Conservation (phyloP, 768 basidiomycete genomes). For the Termitomyces sp. region DNA sequence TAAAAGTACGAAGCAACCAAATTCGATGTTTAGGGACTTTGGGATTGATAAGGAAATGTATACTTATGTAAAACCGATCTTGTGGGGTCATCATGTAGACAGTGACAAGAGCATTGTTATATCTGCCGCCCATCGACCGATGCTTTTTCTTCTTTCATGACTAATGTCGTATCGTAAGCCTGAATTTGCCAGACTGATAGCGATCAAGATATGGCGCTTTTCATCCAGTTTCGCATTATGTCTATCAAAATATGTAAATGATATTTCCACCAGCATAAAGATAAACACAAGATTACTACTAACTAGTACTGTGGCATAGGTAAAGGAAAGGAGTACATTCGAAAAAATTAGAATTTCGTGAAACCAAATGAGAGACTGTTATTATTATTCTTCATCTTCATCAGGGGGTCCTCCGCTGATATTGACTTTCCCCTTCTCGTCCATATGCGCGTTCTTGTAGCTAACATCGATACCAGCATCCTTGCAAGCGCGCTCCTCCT, state of each 20-base stretch:
- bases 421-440: slow-evolving; percentile 56
- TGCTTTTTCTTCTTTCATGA: no score
- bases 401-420: slow-evolving; percentile 37
- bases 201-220: no score
- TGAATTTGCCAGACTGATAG: no score
- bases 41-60: not conserved
- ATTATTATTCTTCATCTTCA: slow-evolving; percentile 8
- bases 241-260: not conserved
- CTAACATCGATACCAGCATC: slow-evolving; percentile 49
- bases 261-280: not conserved
- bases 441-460: slow-evolving; percentile 47
- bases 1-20: not conserved
- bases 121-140: no score
- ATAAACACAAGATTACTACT: not conserved
- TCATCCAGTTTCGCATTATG: not conserved
- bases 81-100: no score
- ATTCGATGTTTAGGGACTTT: not conserved
- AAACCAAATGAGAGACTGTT: not conserved
- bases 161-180: no score
- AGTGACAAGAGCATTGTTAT: no score
- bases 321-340: not conserved
- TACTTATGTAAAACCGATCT: not conserved
- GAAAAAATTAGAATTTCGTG: not conserved
- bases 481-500: slow-evolving; percentile 54
- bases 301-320: not conserved